Evolutionary conservation across 2,329 filamentous ascomycete species (phyloP).

Genomic region (Monosporascus ibericus): DNA sequence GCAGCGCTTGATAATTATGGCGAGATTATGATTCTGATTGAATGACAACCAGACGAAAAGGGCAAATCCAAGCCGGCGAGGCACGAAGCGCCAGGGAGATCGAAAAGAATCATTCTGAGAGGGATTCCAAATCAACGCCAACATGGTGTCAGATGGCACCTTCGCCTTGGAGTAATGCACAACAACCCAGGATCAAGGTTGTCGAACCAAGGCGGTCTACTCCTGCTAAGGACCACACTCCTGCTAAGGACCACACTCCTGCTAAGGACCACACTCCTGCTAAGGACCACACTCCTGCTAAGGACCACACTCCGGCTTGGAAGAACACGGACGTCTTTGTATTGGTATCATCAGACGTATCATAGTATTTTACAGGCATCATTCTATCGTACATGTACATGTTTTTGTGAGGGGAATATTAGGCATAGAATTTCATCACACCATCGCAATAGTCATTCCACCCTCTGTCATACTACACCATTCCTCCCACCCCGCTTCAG

Average conservation of each 20-base stretch:
- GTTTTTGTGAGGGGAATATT: neutral
- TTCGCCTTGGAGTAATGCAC: too few relatives aligned
- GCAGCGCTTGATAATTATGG: neutral
- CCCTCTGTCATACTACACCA: neutral
- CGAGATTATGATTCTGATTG: neutral
- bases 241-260: too few relatives aligned
- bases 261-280: neutral
- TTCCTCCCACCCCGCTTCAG: conserved; percentile 1
- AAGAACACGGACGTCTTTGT: neutral
- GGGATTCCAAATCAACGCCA: too few relatives aligned
- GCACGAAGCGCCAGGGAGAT: too few relatives aligned
- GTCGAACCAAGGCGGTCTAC: neutral
- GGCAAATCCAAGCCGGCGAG: too few relatives aligned
- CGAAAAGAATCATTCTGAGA: too few relatives aligned
- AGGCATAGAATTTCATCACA: neutral
- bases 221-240: too few relatives aligned
- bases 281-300: neutral
- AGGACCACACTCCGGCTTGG: neutral
- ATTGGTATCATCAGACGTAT: neutral
- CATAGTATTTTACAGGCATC: neutral
- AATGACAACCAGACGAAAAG: too few relatives aligned
- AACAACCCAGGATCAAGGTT: too few relatives aligned
- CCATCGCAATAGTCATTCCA: conserved; percentile 8
- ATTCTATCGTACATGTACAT: neutral
- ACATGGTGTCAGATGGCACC: too few relatives aligned